Base-by-base conservation (phyloP, 176 grass and related monocot species). In the Phoenix dactylifera region DNA sequence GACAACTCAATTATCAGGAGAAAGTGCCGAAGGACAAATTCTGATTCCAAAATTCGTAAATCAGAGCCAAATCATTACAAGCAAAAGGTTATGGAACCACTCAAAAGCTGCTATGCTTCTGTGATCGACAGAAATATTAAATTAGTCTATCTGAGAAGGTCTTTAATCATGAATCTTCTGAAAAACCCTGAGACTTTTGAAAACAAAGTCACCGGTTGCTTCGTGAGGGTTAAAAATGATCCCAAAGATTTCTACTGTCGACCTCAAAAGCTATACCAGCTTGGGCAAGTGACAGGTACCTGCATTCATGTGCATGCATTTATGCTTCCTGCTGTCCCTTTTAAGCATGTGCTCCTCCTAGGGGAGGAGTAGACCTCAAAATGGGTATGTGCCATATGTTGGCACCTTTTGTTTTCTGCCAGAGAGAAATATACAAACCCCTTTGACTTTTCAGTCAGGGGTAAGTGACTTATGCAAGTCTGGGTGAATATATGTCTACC, bases 221-320 rank as follows among this genome's bases (percentile, higher is more conserved):
- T 91, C 29, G 84, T 97, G 58, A 85, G 87, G 71, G 51, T 91
- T 24, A 97, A 65, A 54, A 60, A 59, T 70, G 49, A 70, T 49
- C 4, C 4, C 5, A 72, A 59, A 54, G 39, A 53, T 50, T 66
- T 73, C 49, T 74, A 77, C 70, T 54, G 15, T 15, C 68, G 66
- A 15, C 48, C 58, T 28, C 65, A 49, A 74, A 85, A 75, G 19
- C 2, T 55, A 23, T 97, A 80, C 75, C 60, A 78, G 62, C 67
- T 97, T 59, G 92, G 87, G 15, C 49, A 72, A 69, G 81, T 97
- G 49, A 85, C 72, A 66, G 84, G 92, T 97, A 85, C 53, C 18
- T 72, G 72, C 48, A 75, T 50, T 19, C 62, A 18, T 26, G 73
- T 26, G 22, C 65, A 60, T 59, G 66, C 10, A 18, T 9, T 66